phyloP scores from a whole-genome alignment of 108 stramenopile species.

The Cyclostephanos invisitatus region DNA sequence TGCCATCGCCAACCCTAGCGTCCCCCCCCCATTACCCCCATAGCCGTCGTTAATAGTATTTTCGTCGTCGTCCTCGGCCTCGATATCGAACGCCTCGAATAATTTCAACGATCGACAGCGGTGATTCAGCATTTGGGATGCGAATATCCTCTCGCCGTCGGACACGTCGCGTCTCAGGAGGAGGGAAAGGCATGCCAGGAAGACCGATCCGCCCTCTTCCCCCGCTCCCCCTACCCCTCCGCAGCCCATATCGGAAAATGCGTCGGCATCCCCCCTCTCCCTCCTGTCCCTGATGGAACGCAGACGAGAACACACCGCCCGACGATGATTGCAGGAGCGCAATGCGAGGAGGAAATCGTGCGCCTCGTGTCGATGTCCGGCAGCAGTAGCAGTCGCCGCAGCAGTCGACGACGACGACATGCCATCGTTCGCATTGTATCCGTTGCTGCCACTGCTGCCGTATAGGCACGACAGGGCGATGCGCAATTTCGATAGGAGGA shows the following conservation, averaged over 20 bases:
- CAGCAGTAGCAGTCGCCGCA: background rate
- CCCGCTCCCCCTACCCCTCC: background rate
- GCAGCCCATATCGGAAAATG: background rate
- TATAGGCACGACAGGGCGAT: conserved; percentile 65
- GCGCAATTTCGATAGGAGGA: conserved; percentile 54
- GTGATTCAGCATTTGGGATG: conserved; percentile 40
- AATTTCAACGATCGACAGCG: conserved; percentile 41
- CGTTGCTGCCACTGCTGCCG: background rate
- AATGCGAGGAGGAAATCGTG: conserved; percentile 68
- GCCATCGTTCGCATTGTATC: background rate
- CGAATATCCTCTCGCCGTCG: conserved; percentile 42
- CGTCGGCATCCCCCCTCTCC: background rate
- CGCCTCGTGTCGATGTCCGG: conserved; percentile 49
- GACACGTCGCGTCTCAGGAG: background rate
- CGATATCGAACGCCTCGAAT: conserved; percentile 35
- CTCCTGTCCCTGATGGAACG: conserved; percentile 31
- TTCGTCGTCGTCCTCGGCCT: conserved; percentile 47
- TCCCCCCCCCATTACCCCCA: background rate
- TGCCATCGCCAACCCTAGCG: conserved; percentile 31
- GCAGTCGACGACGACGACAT: background rate
- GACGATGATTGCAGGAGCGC: conserved; percentile 67
- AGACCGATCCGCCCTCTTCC: conserved; percentile 32
- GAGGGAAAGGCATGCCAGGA: conserved; percentile 27
- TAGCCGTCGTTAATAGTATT: background rate
- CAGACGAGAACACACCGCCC: conserved; percentile 39